These are phyloP conservation scores for Chamaecyparis obtusa DNA, from an alignment of 75 land plant species.

Conservation along the genomic window DNA sequence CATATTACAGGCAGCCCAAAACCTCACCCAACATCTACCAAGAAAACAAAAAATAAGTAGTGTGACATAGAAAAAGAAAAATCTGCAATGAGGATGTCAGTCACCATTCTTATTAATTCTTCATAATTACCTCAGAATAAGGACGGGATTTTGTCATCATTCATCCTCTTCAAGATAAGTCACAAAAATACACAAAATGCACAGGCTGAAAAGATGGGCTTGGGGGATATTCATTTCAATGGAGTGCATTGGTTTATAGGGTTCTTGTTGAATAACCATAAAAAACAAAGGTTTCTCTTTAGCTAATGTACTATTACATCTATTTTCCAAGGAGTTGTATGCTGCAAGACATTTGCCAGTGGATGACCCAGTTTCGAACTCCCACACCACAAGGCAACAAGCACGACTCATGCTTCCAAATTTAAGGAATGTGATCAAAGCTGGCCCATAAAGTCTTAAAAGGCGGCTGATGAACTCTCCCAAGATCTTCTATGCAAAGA, in stretches of 20 bases:
- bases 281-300: neutral
- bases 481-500: neutral
- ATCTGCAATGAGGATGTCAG: neutral
- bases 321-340: neutral
- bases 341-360: neutral
- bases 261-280: neutral
- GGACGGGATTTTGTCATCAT: neutral
- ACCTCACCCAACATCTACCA: neutral
- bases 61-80: neutral
- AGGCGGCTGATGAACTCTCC: neutral
- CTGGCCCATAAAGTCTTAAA: neutral
- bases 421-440: neutral
- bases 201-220: neutral
- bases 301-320: neutral
- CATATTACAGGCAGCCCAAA: neutral
- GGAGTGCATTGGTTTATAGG: too few species aligned
- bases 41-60: neutral
- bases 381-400: neutral
- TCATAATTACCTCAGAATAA: neutral
- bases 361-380: neutral
- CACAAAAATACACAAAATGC: neutral
- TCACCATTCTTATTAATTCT: neutral
- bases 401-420: neutral
- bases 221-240: neutral
- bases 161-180: neutral